phyloP scores from a whole-genome alignment of 495 filamentous ascomycete genomes.

The Apodospora peruviana region DNA sequence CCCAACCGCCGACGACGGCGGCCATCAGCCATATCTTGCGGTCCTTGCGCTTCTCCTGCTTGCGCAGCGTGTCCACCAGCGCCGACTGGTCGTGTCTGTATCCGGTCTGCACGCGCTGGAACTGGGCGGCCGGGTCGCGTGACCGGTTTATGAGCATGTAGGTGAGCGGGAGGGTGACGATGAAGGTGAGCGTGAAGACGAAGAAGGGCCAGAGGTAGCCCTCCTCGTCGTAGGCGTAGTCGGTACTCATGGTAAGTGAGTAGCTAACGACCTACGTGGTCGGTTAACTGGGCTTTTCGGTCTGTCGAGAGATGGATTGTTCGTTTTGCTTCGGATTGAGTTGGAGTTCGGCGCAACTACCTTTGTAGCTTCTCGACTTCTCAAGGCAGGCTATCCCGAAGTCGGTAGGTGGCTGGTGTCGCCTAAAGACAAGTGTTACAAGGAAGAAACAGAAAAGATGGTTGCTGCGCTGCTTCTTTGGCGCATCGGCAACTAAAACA shows the following conservation, averaged over 20 bases:
- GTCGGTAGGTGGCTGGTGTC: too few species aligned
- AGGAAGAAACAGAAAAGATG: too few species aligned
- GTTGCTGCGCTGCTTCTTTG: too few species aligned
- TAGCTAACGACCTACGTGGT: not conserved
- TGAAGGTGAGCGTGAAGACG: slow-evolving; percentile 80
- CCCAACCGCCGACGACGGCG: slow-evolving; percentile 70
- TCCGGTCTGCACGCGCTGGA: slow-evolving; percentile 52
- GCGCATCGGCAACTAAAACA: too few species aligned
- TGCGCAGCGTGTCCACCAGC: slow-evolving; percentile 76
- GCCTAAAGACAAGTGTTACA: too few species aligned
- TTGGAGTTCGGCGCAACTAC: too few species aligned
- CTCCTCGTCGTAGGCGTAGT: slow-evolving; percentile 97
- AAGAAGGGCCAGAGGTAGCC: slow-evolving; percentile 99
- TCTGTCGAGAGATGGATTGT: not conserved
- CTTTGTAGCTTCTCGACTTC: too few species aligned
- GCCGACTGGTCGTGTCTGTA: slow-evolving; percentile 79
- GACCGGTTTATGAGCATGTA: slow-evolving; percentile 75
- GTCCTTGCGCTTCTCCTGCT: slow-evolving; percentile 85
- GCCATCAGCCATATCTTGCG: slow-evolving; percentile 81
- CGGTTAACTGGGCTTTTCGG: not conserved
- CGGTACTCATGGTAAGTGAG: slow-evolving; percentile 76
- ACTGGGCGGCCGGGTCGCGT: slow-evolving; percentile 56
- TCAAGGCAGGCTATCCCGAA: too few species aligned
- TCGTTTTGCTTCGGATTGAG: not conserved
- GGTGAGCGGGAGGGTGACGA: slow-evolving; percentile 87